Base-by-base conservation (phyloP, 139 green algal genomes). In the Chlorella sp. region DNA sequence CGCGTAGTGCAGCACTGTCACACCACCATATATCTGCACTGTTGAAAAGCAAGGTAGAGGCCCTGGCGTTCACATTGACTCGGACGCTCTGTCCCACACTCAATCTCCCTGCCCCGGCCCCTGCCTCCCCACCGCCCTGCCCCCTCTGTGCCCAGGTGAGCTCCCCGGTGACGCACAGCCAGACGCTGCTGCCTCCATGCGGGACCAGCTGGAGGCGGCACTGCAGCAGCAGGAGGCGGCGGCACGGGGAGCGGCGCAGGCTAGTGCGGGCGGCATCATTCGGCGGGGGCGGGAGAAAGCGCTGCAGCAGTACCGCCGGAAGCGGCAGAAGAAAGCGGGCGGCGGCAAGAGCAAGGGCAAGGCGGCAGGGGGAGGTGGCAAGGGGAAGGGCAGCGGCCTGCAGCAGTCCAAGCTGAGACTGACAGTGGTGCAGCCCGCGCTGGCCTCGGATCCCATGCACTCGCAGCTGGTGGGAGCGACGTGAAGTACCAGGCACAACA, bases 331-430 rank as follows among this genome's bases (percentile, higher is more conserved):
- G 12, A 68, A 40, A 1, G 30, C 39, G 0, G 39, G 39, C 14
- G 57, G 68, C 61, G 48, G 61, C 37, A 9, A 30, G 18, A 32
- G 76, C 76, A 81, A 32, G 36, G 36, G 69, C 69, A 77, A 36
- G 26, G 73, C 73, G 75, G 37, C 75, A 18, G 34, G 75, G 12
- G 42, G 79, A 30, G 68, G 79, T 28, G 78, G 78, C 21, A 68
- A 30, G 30, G 75, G 34, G 34, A 30, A 34, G 9, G 75, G 57
- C 15, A 75, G 57, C 22, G 82, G n/a, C 57, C 75, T 60, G 82
- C 57, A n/a, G 66, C 84, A 88, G 39, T 42, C 68, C 12, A 48
- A 78, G 66, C 40, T 81, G 66, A 39, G 80, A 30, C 84, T 88
- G 39, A 66, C 42, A 1, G 26, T 66, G 14, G 39, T 88, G 68